Conservation (phyloP, 345 rosid genomes). For the Lumnitzera littorea region DNA sequence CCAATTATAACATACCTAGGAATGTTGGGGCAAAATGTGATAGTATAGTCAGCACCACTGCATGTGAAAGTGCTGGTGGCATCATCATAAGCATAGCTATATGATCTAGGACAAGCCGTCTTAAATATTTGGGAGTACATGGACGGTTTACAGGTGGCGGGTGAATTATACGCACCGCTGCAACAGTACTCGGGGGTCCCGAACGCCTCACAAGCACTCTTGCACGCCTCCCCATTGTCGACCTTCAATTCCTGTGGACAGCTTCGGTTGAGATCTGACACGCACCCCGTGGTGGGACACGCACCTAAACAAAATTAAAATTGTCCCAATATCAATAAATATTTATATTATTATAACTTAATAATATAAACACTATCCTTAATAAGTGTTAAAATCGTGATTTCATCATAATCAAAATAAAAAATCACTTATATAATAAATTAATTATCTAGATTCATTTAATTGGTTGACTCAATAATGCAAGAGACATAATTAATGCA, state of each 20-base stretch:
- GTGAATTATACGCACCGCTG: conserved; percentile 40
- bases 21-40: conserved; percentile 53
- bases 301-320: conserved; percentile 13
- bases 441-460: no score
- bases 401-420: no score
- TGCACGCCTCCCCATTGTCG: conserved; percentile 41
- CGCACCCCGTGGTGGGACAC: conserved; percentile 55
- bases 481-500: no score
- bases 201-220: conserved; percentile 72
- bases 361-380: no score
- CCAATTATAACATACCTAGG: conserved; percentile 13
- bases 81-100: conserved; percentile 80
- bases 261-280: conserved; percentile 38
- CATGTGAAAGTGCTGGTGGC: conserved; percentile 69
- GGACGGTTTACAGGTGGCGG: conserved; percentile 56
- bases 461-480: no score
- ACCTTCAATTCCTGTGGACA: conserved; percentile 58
- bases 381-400: no score
- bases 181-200: conserved; percentile 58
- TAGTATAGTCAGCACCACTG: conserved; percentile 38
- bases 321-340: not conserved
- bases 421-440: no score
- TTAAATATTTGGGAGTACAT: conserved; percentile 52
- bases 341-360: no score
- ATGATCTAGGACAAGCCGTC: conserved; percentile 59